These are phyloP conservation scores for Ambrosia artemisiifolia DNA, from an alignment of 129 eudicot species.

Conservation along the genomic window DNA sequence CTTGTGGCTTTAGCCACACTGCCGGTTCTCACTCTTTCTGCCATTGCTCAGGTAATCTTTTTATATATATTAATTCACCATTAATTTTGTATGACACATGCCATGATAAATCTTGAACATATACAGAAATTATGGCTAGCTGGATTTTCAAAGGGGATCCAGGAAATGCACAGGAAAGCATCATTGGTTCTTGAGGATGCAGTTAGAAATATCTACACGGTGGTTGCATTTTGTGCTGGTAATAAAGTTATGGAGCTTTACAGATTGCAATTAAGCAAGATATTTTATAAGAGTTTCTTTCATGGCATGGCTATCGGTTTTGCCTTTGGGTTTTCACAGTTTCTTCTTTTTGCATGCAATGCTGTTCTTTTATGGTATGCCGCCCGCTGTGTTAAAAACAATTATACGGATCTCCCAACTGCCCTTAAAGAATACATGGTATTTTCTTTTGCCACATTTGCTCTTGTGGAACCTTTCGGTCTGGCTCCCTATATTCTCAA, in stretches of 20 bases:
- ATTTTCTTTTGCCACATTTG: constrained; percentile 93
- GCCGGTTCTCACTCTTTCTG: constrained; percentile 85
- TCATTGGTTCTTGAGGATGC: constrained; percentile 96
- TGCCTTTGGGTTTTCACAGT: constrained; percentile 89
- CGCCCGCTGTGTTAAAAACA: constrained; percentile 59
- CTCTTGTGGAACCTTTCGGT: constrained; percentile 96
- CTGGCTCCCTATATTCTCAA: constrained; percentile 94
- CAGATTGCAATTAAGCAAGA: constrained; percentile 57
- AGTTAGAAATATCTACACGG: constrained; percentile 87
- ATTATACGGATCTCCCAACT: constrained; percentile 52
- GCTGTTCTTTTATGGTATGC: constrained; percentile 96
- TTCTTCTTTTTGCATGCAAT: constrained; percentile 92
- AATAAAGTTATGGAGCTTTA: constrained; percentile 97
- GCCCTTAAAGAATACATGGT: constrained; percentile 98
- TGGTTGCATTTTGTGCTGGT: constrained; percentile 94
- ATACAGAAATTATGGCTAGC: constrained; percentile 96
- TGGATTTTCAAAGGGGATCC: constrained; percentile 95
- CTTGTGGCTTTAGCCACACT: constrained; percentile 84
- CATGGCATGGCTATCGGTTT: constrained; percentile 93
- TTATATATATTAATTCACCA: too few relatives aligned
- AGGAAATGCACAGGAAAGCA: constrained; percentile 98
- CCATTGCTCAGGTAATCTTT: constrained; percentile 77
- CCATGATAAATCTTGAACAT: background rate
- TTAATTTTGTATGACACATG: background rate
- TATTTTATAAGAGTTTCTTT: constrained; percentile 77